Percentiles rank a stretch among this genome's conserved stretches.
Conservation (phyloP, 2,329 filamentous ascomycete genomes). For the Monilinia aucupariae region DNA sequence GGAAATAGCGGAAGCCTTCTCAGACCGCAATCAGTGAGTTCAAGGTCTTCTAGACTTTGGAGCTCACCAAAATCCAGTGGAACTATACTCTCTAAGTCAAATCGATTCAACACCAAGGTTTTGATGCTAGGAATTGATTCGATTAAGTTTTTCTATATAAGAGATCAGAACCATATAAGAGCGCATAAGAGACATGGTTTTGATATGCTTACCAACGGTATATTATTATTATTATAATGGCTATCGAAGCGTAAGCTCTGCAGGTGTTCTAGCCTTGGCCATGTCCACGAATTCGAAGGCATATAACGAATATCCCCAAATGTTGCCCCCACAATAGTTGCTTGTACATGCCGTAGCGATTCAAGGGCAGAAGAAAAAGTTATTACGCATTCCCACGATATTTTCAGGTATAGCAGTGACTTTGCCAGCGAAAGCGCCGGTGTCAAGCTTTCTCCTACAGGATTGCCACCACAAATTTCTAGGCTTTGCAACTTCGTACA, state of each 20-base stretch:
- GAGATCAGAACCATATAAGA: not conserved
- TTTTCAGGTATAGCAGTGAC: slow-evolving; percentile 23
- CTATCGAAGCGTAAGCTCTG: slow-evolving; percentile 18
- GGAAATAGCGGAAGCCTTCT: slow-evolving; percentile 26
- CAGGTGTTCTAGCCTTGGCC: slow-evolving; percentile 22
- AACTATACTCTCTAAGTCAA: not conserved
- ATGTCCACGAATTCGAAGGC: slow-evolving; percentile 2
- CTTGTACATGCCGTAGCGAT: slow-evolving; percentile 21
- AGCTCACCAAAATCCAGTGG: not conserved
- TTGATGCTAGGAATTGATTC: slow-evolving; percentile 8
- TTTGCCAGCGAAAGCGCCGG: slow-evolving; percentile 24
- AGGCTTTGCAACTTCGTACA: slow-evolving; percentile 30
- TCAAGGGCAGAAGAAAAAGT: slow-evolving; percentile 17
- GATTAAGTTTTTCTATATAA: not conserved
- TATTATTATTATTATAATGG: not conserved
- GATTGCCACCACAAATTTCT: slow-evolving; percentile 23
- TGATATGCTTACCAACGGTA: not conserved
- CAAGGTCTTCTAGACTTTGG: slow-evolving; percentile 18
- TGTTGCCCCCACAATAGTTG: slow-evolving; percentile 23
- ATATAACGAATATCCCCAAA: slow-evolving; percentile 18
- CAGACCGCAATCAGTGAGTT: slow-evolving; percentile 24
- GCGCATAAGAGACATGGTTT: not conserved
- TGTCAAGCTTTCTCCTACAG: slow-evolving; percentile 29
- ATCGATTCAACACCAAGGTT: not conserved
- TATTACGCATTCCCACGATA: slow-evolving; percentile 23